phyloP scores from a whole-genome alignment of 2,329 filamentous ascomycete genomes.

The Coleophoma eucalyptorum region DNA sequence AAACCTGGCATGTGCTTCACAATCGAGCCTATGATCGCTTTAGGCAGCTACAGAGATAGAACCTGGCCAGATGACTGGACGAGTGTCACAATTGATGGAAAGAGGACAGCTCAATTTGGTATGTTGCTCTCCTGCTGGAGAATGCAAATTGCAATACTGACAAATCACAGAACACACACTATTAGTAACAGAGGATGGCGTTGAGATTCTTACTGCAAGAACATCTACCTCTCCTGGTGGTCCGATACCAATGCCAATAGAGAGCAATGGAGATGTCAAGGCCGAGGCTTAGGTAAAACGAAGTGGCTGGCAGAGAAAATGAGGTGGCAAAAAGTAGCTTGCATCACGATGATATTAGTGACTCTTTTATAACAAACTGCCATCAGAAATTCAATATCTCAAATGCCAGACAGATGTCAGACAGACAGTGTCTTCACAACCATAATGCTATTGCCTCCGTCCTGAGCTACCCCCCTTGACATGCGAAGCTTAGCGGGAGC shows the following conservation, averaged over 20 bases:
- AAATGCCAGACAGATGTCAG: too few species aligned
- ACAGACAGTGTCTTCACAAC: background rate
- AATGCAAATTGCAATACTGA: too few species aligned
- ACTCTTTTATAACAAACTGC: too few species aligned
- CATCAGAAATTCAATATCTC: too few species aligned
- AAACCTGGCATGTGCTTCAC: conserved; percentile 99
- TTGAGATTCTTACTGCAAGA: conserved; percentile 74
- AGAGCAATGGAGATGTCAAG: conserved; percentile 6
- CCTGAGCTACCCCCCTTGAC: conserved; percentile 2
- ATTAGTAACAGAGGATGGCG: conserved; percentile 76
- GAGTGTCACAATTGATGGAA: conserved; percentile 86
- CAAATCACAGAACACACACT: conserved; percentile 68
- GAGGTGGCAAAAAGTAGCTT: background rate
- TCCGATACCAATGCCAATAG: conserved; percentile 53
- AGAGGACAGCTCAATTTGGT: conserved; percentile 90
- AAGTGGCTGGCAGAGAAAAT: background rate
- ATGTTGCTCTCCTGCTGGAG: conserved; percentile 28
- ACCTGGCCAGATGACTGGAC: conserved; percentile 99
- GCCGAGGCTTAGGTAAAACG: conserved; percentile 4
- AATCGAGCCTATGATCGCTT: conserved; percentile 96
- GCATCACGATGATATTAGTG: too few species aligned
- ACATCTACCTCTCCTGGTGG: conserved; percentile 67
- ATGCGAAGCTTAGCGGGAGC: conserved; percentile 15
- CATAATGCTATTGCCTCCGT: background rate
- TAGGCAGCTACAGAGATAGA: conserved; percentile 86